Percentiles rank a stretch among this genome's conserved stretches.
Conservation (phyloP, 1,284 basidiomycete genomes). For the Pseudozyma tsukubaensis region DNA sequence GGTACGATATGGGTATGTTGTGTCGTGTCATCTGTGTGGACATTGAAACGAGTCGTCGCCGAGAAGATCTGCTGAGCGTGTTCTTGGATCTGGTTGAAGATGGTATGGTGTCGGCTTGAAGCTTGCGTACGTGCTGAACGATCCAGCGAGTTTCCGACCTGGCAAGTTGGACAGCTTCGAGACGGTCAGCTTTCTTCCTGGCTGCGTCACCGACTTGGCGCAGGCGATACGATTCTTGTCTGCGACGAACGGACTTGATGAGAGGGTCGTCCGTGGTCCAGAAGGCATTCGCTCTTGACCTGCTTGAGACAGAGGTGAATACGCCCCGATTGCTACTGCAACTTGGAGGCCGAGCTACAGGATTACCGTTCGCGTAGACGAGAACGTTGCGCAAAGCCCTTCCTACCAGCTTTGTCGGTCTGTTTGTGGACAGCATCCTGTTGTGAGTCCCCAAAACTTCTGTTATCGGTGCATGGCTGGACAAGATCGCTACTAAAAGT, state of each 20-base stretch:
- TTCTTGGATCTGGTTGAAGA: background rate
- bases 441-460: no score
- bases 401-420: no score
- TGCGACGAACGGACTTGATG: slow-evolving; percentile 16
- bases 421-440: no score
- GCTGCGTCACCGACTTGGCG: background rate
- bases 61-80: slow-evolving; percentile 10
- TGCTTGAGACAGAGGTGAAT: background rate
- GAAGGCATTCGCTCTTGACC: slow-evolving; percentile 7
- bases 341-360: background rate
- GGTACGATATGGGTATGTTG: slow-evolving; percentile 33
- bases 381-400: no score
- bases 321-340: background rate
- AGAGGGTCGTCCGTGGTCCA: slow-evolving; percentile 26
- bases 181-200: slow-evolving; percentile 25
- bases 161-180: slow-evolving; percentile 26
- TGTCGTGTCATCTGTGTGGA: slow-evolving; percentile 21
- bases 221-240: slow-evolving; percentile 34
- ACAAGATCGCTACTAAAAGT: no score
- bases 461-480: no score
- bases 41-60: slow-evolving; percentile 25
- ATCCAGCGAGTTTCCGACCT: slow-evolving; percentile 38
- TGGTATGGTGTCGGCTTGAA: background rate
- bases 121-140: slow-evolving; percentile 30
- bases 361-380: background rate